A percentile compares a stretch with the other conserved stretches of the same genome.
phyloP scores from a whole-genome alignment of 257 asterid species.

The Gentiana dahurica region DNA sequence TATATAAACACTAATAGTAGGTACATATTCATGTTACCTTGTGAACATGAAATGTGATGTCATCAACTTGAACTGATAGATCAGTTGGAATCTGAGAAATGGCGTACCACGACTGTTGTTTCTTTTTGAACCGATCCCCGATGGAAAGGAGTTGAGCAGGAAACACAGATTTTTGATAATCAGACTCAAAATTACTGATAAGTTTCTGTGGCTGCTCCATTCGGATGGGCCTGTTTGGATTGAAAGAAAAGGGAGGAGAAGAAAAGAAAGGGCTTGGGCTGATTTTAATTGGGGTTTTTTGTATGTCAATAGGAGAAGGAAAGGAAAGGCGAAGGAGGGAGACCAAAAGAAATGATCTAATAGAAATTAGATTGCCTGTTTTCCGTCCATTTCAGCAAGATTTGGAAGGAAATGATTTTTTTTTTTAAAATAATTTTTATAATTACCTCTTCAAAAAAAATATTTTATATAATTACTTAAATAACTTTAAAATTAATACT shows the following conservation, averaged over 20 bases:
- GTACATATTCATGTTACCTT: constrained; percentile 36
- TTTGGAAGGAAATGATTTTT: too few relatives aligned
- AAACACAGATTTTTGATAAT: constrained; percentile 19
- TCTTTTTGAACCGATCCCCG: constrained; percentile 52
- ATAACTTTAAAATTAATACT: too few relatives aligned
- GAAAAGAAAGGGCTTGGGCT: too few relatives aligned
- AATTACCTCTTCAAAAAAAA: too few relatives aligned
- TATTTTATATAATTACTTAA: too few relatives aligned
- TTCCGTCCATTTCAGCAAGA: too few relatives aligned
- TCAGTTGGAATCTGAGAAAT: constrained; percentile 66
- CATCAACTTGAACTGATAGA: constrained; percentile 63
- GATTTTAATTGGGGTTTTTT: too few relatives aligned
- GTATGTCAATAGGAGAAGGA: neutral
- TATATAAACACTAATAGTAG: neutral
- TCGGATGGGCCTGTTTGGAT: neutral
- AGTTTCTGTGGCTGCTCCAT: constrained; percentile 21
- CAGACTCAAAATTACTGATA: constrained; percentile 19
- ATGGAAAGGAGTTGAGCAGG: constrained; percentile 22
- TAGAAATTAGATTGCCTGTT: too few relatives aligned
- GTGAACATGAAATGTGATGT: constrained; percentile 62
- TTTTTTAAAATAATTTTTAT: too few relatives aligned
- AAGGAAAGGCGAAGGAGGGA: too few relatives aligned
- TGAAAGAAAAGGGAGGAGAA: too few relatives aligned
- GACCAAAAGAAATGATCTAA: too few relatives aligned
- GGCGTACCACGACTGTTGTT: constrained; percentile 69